phyloP scores from a whole-genome alignment of 257 asterid species.

The Nicotiana tabacum region DNA sequence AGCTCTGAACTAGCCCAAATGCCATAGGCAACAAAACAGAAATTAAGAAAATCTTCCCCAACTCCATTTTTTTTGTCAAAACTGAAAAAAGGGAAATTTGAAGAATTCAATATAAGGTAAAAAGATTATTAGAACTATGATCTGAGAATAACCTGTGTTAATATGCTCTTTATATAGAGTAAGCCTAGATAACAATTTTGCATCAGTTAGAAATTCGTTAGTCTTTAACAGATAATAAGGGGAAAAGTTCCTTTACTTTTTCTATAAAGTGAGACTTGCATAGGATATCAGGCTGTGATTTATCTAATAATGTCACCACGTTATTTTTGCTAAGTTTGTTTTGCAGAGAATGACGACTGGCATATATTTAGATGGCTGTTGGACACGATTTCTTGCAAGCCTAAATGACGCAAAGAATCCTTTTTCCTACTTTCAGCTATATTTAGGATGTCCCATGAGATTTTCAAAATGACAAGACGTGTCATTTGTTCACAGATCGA shows the following conservation, averaged over 20 bases:
- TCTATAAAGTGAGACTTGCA: constrained; percentile 35
- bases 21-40: constrained; percentile 28
- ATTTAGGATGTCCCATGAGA: constrained; percentile 1
- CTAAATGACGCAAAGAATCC: neutral
- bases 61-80: constrained; percentile 21
- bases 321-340: constrained; percentile 26
- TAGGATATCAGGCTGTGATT: constrained; percentile 9
- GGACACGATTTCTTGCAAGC: constrained; percentile 24
- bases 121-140: neutral
- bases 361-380: constrained; percentile 11
- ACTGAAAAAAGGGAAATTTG: constrained; percentile 9
- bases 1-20: constrained; percentile 35
- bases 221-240: constrained; percentile 25
- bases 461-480: neutral
- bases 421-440: constrained; percentile 9
- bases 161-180: constrained; percentile 18
- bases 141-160: neutral
- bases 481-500: neutral
- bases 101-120: neutral
- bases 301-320: constrained; percentile 20
- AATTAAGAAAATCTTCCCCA: constrained; percentile 30
- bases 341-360: constrained; percentile 23
- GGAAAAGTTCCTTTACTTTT: constrained; percentile 18
- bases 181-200: constrained; percentile 14
- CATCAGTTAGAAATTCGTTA: constrained; percentile 8